A percentile compares a stretch with the other conserved stretches of the same genome.
These are phyloP conservation scores for Microcos paniculata DNA, from an alignment of 345 rosid genomes.

Conservation along the genomic window DNA sequence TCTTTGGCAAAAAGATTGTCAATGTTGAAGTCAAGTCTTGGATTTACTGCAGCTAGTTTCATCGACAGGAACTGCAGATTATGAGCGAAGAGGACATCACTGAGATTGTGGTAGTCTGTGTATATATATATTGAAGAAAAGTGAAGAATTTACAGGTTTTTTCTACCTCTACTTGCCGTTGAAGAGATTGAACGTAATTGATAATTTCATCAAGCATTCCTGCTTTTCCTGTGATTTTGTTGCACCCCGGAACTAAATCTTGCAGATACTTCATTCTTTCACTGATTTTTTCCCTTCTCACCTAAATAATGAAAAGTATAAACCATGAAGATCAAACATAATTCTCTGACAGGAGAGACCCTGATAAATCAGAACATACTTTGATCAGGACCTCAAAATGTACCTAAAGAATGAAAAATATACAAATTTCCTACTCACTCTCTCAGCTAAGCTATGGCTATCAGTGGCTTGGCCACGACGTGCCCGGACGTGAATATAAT, in stretches of 20 bases:
- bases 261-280: conserved; percentile 85
- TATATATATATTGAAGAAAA: not conserved
- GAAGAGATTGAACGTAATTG: conserved; percentile 81
- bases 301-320: conserved; percentile 38
- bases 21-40: conserved; percentile 51
- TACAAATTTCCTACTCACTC: conserved; percentile 53
- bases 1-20: conserved; percentile 55
- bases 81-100: not conserved
- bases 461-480: conserved; percentile 98
- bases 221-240: conserved; percentile 70
- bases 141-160: not conserved
- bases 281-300: conserved; percentile 82
- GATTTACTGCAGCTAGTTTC: conserved; percentile 69
- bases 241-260: conserved; percentile 77
- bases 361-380: not conserved
- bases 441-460: conserved; percentile 96
- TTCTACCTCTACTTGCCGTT: conserved; percentile 71
- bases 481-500: conserved; percentile 95
- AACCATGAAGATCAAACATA: not conserved
- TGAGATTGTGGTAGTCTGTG: not conserved
- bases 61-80: conserved; percentile 62
- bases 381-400: not conserved
- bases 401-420: not conserved
- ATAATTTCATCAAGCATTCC: conserved; percentile 90
- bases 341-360: not conserved